Conservation (phyloP, 257 asterid species). For the Parsonsia alboflavescens region DNA sequence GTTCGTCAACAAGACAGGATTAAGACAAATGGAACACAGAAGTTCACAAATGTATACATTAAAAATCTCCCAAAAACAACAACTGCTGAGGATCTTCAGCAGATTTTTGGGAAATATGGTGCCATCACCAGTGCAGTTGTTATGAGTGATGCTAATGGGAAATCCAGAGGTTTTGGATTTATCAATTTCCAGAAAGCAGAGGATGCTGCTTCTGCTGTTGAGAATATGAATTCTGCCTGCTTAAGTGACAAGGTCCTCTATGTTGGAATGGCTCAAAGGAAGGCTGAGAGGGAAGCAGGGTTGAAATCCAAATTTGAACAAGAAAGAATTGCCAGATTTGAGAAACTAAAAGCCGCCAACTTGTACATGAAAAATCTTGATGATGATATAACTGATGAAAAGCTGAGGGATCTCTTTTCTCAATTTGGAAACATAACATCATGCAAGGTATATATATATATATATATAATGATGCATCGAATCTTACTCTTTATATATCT, state of each 20-base stretch:
- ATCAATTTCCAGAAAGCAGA: conserved; percentile 54
- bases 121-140: conserved; percentile 63
- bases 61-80: conserved; percentile 50
- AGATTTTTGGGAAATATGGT: conserved; percentile 51
- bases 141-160: conserved; percentile 54
- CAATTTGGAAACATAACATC: conserved; percentile 66
- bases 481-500: too few relatives aligned
- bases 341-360: conserved; percentile 57
- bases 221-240: conserved; percentile 45
- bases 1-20: conserved; percentile 64
- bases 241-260: conserved; percentile 53
- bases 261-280: conserved; percentile 76
- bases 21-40: conserved; percentile 28
- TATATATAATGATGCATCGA: too few relatives aligned
- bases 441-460: conserved; percentile 78
- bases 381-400: conserved; percentile 60
- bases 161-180: conserved; percentile 72
- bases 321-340: conserved; percentile 49
- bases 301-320: conserved; percentile 54
- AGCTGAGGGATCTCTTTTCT: conserved; percentile 59
- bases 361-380: conserved; percentile 76
- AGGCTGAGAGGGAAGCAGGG: conserved; percentile 70
- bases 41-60: conserved; percentile 64
- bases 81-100: conserved; percentile 40
- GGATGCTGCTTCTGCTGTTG: conserved; percentile 59